Conservation (phyloP, 805 yeast genomes). For the Saccharomycopsis schoenii region DNA sequence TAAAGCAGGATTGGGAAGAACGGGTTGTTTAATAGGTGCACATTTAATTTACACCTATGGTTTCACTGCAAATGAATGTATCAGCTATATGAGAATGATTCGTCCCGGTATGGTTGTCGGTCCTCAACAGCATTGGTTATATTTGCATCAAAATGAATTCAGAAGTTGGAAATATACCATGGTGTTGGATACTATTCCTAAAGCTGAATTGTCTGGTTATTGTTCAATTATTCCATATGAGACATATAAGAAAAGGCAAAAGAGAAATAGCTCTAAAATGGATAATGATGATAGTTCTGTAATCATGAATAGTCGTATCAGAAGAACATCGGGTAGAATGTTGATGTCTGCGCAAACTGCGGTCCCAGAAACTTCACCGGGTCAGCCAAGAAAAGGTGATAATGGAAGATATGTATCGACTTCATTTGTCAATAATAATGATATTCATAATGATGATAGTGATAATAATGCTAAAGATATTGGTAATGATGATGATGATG, state of each 20-base stretch:
- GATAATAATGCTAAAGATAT: slow-evolving; percentile 30
- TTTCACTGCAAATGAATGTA: slow-evolving; percentile 93
- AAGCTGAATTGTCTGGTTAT: slow-evolving; percentile 57
- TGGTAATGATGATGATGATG: slow-evolving; percentile 21
- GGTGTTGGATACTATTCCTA: slow-evolving; percentile 63
- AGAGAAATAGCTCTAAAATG: slow-evolving; percentile 18
- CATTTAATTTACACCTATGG: slow-evolving; percentile 94
- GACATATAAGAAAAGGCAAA: slow-evolving; percentile 45
- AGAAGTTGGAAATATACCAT: slow-evolving; percentile 93
- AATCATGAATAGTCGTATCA: slow-evolving; percentile 18
- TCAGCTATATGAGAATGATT: slow-evolving; percentile 90
- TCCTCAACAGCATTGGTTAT: slow-evolving; percentile 98
- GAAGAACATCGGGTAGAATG: slow-evolving; percentile 60
- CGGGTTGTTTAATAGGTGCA: slow-evolving; percentile 97
- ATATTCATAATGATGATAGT: slow-evolving; percentile 8
- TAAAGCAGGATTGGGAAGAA: slow-evolving; percentile 95
- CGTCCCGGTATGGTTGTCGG: slow-evolving; percentile 99
- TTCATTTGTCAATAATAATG: slow-evolving; percentile 28
- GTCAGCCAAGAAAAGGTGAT: slow-evolving; percentile 54
- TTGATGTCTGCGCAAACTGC: slow-evolving; percentile 59
- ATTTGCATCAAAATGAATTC: slow-evolving; percentile 90
- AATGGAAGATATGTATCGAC: slow-evolving; percentile 17
- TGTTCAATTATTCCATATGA: slow-evolving; percentile 54
- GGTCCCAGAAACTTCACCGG: slow-evolving; percentile 89
- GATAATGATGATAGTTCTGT: slow-evolving; percentile 47